These are phyloP conservation scores for Fusarium sulawesiense DNA, from an alignment of 2,329 filamentous ascomycete species.

Conservation along the genomic window DNA sequence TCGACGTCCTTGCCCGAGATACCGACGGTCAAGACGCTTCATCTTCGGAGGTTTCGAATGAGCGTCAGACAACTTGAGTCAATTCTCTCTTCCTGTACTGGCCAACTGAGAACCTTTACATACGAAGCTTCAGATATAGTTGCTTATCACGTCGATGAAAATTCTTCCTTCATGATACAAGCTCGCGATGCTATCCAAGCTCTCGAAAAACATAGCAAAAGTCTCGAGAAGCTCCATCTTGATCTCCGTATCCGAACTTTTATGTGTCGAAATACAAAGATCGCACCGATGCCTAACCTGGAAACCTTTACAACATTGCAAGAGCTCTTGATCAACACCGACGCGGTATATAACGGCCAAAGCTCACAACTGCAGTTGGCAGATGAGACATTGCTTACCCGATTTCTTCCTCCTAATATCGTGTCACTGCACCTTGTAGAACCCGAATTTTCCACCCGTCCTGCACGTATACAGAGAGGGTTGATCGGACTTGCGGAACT, in stretches of 20 bases:
- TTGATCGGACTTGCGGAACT: neutral
- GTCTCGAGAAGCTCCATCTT: slow-evolving; percentile 21
- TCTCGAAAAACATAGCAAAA: slow-evolving; percentile 10
- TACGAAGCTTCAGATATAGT: slow-evolving; percentile 15
- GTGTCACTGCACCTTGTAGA: neutral
- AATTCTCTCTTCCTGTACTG: slow-evolving; percentile 5
- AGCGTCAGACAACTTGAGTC: neutral
- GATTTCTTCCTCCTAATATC: neutral
- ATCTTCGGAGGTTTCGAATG: neutral
- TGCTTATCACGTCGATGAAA: neutral
- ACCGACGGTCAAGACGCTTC: slow-evolving; percentile 10
- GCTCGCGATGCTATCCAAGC: slow-evolving; percentile 4
- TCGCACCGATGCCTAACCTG: slow-evolving; percentile 9
- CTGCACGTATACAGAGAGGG: neutral
- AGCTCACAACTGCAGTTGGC: neutral
- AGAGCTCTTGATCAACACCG: slow-evolving; percentile 19
- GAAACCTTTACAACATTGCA: slow-evolving; percentile 13
- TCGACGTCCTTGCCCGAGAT: neutral
- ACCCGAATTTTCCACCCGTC: neutral
- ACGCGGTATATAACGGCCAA: neutral
- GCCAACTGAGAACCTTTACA: slow-evolving; percentile 12
- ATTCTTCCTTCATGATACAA: slow-evolving; percentile 1
- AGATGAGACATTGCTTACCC: neutral
- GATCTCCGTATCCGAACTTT: slow-evolving; percentile 12
- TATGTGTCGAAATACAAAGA: neutral